phyloP scores from a whole-genome alignment of 2,329 filamentous ascomycete species.

The Xylariales sp. region DNA sequence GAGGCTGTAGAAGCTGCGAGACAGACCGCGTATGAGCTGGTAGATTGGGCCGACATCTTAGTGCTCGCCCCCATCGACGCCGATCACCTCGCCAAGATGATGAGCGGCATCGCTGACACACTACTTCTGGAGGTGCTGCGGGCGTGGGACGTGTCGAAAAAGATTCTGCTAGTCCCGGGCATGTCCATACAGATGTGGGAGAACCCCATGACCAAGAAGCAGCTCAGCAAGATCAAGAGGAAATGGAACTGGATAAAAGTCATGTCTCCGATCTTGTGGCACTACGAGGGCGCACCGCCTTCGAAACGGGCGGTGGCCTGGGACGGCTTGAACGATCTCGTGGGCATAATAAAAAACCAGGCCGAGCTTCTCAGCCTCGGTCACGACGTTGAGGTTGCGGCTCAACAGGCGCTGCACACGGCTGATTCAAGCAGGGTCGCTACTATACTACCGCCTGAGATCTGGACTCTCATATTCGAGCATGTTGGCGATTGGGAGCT shows the following conservation, averaged over 20 bases:
- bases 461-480: constrained; percentile 87
- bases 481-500: constrained; percentile 87
- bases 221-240: constrained; percentile 74
- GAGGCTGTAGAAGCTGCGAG: constrained; percentile 48
- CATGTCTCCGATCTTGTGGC: constrained; percentile 77
- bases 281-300: constrained; percentile 52
- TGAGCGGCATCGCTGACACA: constrained; percentile 77
- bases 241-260: constrained; percentile 88
- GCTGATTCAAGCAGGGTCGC: constrained; percentile 30
- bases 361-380: constrained; percentile 71
- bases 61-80: constrained; percentile 82
- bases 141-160: constrained; percentile 84
- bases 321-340: constrained; percentile 65
- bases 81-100: constrained; percentile 81
- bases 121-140: constrained; percentile 76
- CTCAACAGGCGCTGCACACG: constrained; percentile 33
- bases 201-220: constrained; percentile 82
- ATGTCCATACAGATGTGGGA: constrained; percentile 91
- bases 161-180: constrained; percentile 77
- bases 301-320: constrained; percentile 54
- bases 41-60: constrained; percentile 83
- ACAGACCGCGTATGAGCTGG: constrained; percentile 60
- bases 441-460: constrained; percentile 68
- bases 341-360: constrained; percentile 72
- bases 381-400: constrained; percentile 59